Evolutionary conservation across 1,139 yeast genomes (phyloP).

Genomic region (Pichia sp.): DNA sequence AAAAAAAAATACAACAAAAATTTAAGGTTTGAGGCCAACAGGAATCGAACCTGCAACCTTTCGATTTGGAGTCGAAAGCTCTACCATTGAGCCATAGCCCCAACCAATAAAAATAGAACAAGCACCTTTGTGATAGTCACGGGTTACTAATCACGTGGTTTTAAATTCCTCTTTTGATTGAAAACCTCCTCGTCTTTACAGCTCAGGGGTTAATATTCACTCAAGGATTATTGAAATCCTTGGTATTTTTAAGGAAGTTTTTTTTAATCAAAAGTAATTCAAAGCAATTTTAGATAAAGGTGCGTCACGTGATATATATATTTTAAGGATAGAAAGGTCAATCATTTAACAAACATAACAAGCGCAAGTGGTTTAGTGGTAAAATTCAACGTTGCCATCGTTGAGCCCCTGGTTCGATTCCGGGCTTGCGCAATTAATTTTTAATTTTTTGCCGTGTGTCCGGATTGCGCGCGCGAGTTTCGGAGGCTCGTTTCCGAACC

Average conservation of each 20-base stretch:
- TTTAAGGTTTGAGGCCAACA: constrained; percentile 41
- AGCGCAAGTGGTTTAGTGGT: constrained; percentile 18
- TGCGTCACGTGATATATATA: too few species aligned
- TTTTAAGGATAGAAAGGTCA: too few species aligned
- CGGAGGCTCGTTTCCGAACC: not conserved
- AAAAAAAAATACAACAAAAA: constrained; percentile 16
- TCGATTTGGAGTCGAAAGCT: constrained; percentile 78
- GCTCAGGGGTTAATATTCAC: too few species aligned
- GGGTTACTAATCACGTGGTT: too few species aligned
- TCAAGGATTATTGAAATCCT: too few species aligned
- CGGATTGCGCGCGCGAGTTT: not conserved
- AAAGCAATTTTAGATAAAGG: too few species aligned
- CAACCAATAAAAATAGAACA: constrained; percentile 47
- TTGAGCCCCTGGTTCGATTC: constrained; percentile 19
- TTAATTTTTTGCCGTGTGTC: not conserved
- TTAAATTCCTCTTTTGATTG: too few species aligned
- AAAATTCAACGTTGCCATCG: constrained; percentile 18
- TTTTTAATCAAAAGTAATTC: too few species aligned
- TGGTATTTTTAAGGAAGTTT: too few species aligned
- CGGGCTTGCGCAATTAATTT: constrained; percentile 12
- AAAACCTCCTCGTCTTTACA: too few species aligned
- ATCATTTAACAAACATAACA: too few species aligned
- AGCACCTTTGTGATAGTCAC: constrained; percentile 43
- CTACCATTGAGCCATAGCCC: constrained; percentile 94
- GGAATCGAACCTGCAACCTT: constrained; percentile 46